Evolutionary conservation across 768 basidiomycete species (phyloP), one percentile per base, ranked within the genome.

Genomic region (Podaxis sp.): DNA sequence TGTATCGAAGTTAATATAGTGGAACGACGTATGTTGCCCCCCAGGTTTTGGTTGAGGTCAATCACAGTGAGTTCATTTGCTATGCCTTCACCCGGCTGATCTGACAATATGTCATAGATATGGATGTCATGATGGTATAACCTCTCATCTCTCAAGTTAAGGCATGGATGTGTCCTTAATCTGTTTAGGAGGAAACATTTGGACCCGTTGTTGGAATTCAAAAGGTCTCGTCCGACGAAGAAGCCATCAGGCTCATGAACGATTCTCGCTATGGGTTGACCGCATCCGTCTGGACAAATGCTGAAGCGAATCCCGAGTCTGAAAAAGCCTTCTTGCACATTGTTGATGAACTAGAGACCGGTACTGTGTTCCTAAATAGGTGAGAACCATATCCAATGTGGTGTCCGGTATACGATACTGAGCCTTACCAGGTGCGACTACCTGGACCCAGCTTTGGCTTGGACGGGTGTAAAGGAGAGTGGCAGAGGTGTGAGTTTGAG

Each of bases 191-290:
- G 73, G 91, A 95, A 74, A 93, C 92, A 0, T 98, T 98, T 64
- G 97, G 97, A 0, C 97, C 97, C 0, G 82, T 97, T 5, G 79
- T 98, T 28, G 95, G 95, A 10, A 94, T 99, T 62, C 90, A 92
- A 74, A 95, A 94, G 80, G 90, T 93, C 21, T 77, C 82, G 7
- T 86, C 86, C 0, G 97, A 98, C 70, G 90, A 88, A 48, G 93
- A 96, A 70, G 97, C 97, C 0, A 75, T 98, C 59, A 70, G 73
- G 16, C 82, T 98, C 35, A 99, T 99, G 91, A 98, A 99, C 72
- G 95, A 98, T 71, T 97, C 95, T 14, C 85, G 84, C 0, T 98
- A 95, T 69, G 97, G 97, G 13, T 80, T 99, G 21, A 99, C 96
- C 1, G 93, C 93, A 3, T 95, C 93, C 16, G 72, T 99, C 35